Conservation (phyloP, 768 basidiomycete species). For the Trametes elegans region DNA sequence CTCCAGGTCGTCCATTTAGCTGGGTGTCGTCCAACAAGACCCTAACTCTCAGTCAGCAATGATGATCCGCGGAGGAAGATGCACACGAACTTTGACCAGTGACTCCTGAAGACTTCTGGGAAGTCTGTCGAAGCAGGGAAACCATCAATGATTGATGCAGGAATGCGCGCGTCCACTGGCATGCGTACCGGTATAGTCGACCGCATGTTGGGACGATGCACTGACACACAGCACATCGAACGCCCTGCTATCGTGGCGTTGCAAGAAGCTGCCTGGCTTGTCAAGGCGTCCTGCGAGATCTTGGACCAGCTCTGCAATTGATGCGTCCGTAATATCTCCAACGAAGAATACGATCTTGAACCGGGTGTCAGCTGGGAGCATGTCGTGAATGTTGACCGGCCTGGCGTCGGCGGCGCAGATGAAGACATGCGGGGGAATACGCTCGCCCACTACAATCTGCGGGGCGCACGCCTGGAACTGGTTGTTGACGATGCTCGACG, state of each 20-base stretch:
- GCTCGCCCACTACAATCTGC: slow-evolving; percentile 45
- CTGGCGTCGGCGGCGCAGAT: slow-evolving; percentile 45
- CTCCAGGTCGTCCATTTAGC: slow-evolving; percentile 42
- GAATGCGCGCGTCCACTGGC: background rate
- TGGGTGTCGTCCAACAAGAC: slow-evolving; percentile 59
- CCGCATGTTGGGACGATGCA: background rate
- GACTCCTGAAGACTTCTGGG: slow-evolving; percentile 45
- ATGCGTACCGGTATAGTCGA: slow-evolving; percentile 16
- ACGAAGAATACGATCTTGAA: slow-evolving; percentile 50
- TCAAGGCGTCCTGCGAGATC: slow-evolving; percentile 17
- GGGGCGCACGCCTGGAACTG: slow-evolving; percentile 36
- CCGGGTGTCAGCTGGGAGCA: slow-evolving; percentile 44
- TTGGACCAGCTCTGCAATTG: slow-evolving; percentile 17
- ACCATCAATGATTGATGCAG: background rate
- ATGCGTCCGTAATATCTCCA: slow-evolving; percentile 34
- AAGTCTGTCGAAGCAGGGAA: slow-evolving; percentile 30
- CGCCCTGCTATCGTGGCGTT: slow-evolving; percentile 26
- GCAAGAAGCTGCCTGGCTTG: slow-evolving; percentile 19
- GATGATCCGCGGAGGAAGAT: background rate
- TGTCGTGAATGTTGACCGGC: slow-evolving; percentile 49
- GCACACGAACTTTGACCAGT: slow-evolving; percentile 56
- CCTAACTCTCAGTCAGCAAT: slow-evolving; percentile 32
- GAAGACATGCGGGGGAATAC: slow-evolving; percentile 45
- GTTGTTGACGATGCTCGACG: slow-evolving; percentile 38
- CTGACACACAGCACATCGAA: slow-evolving; percentile 15